Evolutionary conservation across 139 green algal species (phyloP), one percentile per base, ranked within the genome.

Genomic region (Trebouxia sp.): DNA sequence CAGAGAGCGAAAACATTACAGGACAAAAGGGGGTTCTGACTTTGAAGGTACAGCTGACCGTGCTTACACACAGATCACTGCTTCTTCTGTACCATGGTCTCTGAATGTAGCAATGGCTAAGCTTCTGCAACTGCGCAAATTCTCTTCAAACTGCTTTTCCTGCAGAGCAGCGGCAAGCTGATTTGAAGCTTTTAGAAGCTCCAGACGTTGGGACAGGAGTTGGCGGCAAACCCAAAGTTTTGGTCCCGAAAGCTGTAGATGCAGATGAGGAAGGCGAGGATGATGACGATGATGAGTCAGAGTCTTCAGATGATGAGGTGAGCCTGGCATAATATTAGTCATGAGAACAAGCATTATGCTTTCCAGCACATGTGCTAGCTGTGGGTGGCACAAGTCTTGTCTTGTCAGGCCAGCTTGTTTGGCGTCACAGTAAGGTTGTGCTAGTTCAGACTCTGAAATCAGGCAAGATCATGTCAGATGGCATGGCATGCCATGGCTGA

Each of bases 1-100:
- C 28, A 96, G 94, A 80, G 94, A 98, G 82, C 65, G 82, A 9
- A 92, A 95, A 77, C 90, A 97, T 81, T 90, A 91, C 32, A 41
- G 69, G 0, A 91, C 94, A 65, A 88, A 82, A 30, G 89, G 83
- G 17, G 88, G 83, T 6, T 79, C 85, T 15, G 83, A 87, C 26
- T 97, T 97, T 90, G 92, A 94, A 83, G 90, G 93, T 94, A 69
- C 0, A 4, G 38, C 28, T 12, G 24, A 28, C 48, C 35, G 47
- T 32, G 0, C 75, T 47, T 26, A 37, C 26, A 39, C 30, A 75
- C 14, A 42, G 11, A 17, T 14, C 32, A 24, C n/a, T 69, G 14
- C 32, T 69, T 24, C 56, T 20, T 3, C 56, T 39, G 56, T 39
- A 24, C 26, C 20, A n/a, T 15, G 6, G 56, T 5, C 56, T n/a